phyloP scores from a whole-genome alignment of 2,329 filamentous ascomycete species.

The Fonsecaea multimorphosa region DNA sequence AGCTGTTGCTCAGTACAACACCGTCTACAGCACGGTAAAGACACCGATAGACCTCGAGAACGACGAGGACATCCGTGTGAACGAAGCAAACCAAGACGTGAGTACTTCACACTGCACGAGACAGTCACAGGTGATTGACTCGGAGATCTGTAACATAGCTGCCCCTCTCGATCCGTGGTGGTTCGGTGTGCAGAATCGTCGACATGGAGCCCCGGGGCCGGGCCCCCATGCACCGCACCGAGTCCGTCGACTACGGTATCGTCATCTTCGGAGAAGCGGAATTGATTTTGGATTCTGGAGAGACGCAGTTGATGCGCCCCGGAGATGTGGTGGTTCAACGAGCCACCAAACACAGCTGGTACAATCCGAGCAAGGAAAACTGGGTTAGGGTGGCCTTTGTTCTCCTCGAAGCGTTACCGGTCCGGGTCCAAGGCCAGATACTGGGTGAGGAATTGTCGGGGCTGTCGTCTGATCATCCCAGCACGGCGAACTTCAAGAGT shows the following conservation, averaged over 20 bases:
- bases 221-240: conserved; percentile 60
- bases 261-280: conserved; percentile 61
- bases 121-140: conserved; percentile 2
- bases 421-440: not conserved
- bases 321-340: conserved; percentile 63
- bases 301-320: conserved; percentile 51
- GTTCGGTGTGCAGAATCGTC: conserved; percentile 31
- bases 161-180: conserved; percentile 1
- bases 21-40: conserved; percentile 2
- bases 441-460: conserved; percentile 3
- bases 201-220: conserved; percentile 54
- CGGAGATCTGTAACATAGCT: conserved; percentile 9
- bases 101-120: conserved; percentile 1
- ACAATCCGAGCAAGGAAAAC: conserved; percentile 42
- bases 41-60: conserved; percentile 7
- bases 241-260: conserved; percentile 61
- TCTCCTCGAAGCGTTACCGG: conserved; percentile 7
- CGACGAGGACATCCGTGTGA: conserved; percentile 1
- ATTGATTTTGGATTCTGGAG: conserved; percentile 58
- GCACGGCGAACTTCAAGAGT: conserved; percentile 2
- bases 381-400: conserved; percentile 22
- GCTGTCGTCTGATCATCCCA: conserved; percentile 3
- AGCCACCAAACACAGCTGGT: conserved; percentile 49
- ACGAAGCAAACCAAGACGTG: conserved; percentile 4
- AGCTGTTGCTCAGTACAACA: conserved; percentile 5